A percentile compares a stretch with the other conserved stretches of the same genome.
phyloP scores from a whole-genome alignment of 2,329 filamentous ascomycete species.

The Trichophaea hybrida region DNA sequence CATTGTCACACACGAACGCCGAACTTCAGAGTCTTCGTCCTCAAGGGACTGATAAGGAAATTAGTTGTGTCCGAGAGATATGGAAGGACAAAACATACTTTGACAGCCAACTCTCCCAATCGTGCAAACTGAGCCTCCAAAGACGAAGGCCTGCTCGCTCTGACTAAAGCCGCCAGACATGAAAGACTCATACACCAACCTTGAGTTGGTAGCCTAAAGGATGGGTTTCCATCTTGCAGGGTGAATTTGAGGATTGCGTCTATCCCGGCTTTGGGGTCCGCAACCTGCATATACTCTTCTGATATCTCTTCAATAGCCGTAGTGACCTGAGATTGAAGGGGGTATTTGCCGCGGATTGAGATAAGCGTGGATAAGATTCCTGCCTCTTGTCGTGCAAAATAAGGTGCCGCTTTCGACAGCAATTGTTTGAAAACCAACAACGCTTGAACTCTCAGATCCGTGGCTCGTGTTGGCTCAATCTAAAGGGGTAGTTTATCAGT shows the following conservation, averaged over 20 bases:
- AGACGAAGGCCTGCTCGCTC: conserved; percentile 16
- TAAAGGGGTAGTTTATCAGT: not conserved
- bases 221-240: conserved; percentile 10
- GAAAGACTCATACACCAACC: conserved; percentile 24
- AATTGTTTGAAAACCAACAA: conserved; percentile 38
- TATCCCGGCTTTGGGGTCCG: conserved; percentile 23
- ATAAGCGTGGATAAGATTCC: conserved; percentile 24
- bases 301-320: conserved; percentile 25
- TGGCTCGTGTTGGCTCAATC: conserved; percentile 21
- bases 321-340: conserved; percentile 24
- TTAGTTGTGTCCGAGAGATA: not conserved
- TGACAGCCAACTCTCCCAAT: conserved; percentile 25
- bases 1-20: conserved; percentile 23
- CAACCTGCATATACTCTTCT: conserved; percentile 25
- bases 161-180: conserved; percentile 22
- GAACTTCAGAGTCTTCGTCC: conserved; percentile 27
- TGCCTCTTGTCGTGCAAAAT: conserved; percentile 25
- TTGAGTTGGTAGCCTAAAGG: conserved; percentile 10
- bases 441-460: conserved; percentile 26
- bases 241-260: conserved; percentile 22
- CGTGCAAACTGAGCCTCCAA: conserved; percentile 18
- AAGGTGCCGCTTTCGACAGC: conserved; percentile 33
- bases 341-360: conserved; percentile 25
- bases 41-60: conserved; percentile 22
- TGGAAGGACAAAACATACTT: conserved; percentile 10